A percentile compares a stretch with the other conserved stretches of the same genome.
phyloP scores from a whole-genome alignment of 148 eudicot species.

The Rhododendron williamsianum region DNA sequence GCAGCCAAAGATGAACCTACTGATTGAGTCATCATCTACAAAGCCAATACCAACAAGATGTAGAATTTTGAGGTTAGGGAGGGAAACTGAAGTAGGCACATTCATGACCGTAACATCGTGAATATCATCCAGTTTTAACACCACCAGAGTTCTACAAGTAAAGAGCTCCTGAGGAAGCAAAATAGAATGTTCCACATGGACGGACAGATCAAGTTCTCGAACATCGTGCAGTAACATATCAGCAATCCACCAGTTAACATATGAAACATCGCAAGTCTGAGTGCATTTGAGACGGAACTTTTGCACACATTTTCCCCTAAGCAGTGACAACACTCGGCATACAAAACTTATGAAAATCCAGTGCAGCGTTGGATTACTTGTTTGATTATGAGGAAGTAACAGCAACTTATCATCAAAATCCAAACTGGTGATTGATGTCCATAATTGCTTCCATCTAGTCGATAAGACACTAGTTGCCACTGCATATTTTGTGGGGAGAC shows the following conservation, averaged over 20 bases:
- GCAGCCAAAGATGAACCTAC: not conserved
- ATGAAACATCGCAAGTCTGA: no score
- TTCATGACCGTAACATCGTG: not conserved
- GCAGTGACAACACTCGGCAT: slow-evolving; percentile 4
- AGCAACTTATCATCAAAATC: slow-evolving; percentile 13
- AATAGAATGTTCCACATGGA: not conserved
- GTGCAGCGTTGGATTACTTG: not conserved
- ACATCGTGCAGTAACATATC: not conserved
- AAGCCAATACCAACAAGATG: not conserved
- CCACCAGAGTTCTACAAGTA: slow-evolving; percentile 11
- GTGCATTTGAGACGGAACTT: slow-evolving; percentile 13
- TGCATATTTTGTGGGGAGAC: not conserved
- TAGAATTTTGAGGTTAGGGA: slow-evolving; percentile 19
- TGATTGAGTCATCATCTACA: not conserved
- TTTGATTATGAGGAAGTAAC: not conserved
- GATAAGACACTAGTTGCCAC: not conserved
- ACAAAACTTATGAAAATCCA: slow-evolving; percentile 4
- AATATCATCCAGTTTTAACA: not conserved
- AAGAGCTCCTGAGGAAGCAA: not conserved
- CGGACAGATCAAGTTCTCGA: slow-evolving; percentile 14
- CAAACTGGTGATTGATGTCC: slow-evolving; percentile 9
- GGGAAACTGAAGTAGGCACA: slow-evolving; percentile 12
- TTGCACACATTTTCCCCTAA: not conserved
- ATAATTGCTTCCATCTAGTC: not conserved
- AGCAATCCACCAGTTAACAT: slow-evolving; percentile 9